Base-by-base conservation (phyloP, 352 stramenopile species). In the Phytophthora cactorum region DNA sequence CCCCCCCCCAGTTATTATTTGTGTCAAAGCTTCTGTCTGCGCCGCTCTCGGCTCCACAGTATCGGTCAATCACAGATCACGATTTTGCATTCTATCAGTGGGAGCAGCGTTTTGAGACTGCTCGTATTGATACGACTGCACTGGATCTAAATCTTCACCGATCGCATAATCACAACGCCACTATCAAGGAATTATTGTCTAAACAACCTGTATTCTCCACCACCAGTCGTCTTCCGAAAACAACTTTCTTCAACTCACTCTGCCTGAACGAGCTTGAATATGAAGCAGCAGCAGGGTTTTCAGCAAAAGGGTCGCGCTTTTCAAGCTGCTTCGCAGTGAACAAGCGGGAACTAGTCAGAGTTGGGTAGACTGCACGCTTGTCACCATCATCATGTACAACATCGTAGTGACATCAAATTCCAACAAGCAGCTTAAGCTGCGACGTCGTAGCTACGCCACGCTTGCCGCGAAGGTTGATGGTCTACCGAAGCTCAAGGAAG, bases 301-400 rank as follows among this genome's bases (percentile, higher is more conserved):
- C 45, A 32, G 3, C 25, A 7, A 7, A 34, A n/a, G 25, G n/a
- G n/a, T 52, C 15, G 44, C 44, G 4, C 44, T 50, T 8, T n/a
- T 50, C 44, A 50, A 31, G 44, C 44, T 29, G 44, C 29, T 56
- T 15, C 7, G 31, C 9, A 41, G 5, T 10, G 52, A 58, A 25
- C 52, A 58, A 58, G 36, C 22, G 3, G 6, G n/a, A 5, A 1
- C 17, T n/a, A 22, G 34, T 6, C 10, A 49, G 7, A 59, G 34
- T 14, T 49, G 52, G 52, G 36, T 10, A n/a, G 25, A 47, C 4
- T 50, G 52, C 25, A 12, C 17, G 14, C 14, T 59, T 5, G 52
- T 59, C 10, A 59, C 52, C 7, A 59, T 12, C 34, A 50, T 59
- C 34, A 59, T 49, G 52, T 50, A 49, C 25, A 50, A 49, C 22